These are phyloP conservation scores for Crataegus laevigata DNA, from an alignment of 306 rosid species.

Conservation along the genomic window DNA sequence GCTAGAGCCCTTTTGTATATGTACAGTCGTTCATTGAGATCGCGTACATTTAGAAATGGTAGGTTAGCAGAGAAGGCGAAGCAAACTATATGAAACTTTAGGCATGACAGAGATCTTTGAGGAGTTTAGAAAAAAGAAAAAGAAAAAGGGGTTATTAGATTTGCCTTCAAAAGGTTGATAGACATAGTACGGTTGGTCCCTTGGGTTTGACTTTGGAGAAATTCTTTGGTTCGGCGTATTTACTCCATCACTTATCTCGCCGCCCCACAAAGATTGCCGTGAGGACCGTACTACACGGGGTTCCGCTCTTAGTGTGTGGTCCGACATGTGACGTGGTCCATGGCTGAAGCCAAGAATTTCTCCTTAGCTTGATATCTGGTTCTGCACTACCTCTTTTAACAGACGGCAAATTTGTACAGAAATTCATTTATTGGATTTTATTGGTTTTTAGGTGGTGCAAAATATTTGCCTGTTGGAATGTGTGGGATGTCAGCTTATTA, in stretches of 20 bases:
- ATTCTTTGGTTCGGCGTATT: neutral
- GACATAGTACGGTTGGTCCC: neutral
- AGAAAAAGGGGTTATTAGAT: conserved; percentile 10
- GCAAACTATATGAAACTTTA: conserved; percentile 14
- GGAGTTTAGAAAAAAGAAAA: neutral
- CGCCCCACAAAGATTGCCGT: neutral
- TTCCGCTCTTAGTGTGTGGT: neutral
- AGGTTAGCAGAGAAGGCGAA: conserved; percentile 12
- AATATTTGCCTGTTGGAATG: conserved; percentile 33
- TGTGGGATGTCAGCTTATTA: conserved; percentile 23
- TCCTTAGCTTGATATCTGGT: conserved; percentile 19
- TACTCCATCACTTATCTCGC: neutral
- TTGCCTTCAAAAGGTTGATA: neutral
- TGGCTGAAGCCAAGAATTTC: neutral
- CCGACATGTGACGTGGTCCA: neutral
- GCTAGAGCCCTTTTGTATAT: conserved; percentile 4
- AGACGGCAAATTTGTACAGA: conserved; percentile 40
- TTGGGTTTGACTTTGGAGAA: conserved; percentile 10
- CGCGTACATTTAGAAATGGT: conserved; percentile 18
- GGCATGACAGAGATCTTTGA: conserved; percentile 20
- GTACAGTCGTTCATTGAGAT: conserved; percentile 5
- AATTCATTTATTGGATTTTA: conserved; percentile 60
- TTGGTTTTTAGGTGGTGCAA: conserved; percentile 28
- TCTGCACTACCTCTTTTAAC: conserved; percentile 28
- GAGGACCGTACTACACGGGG: neutral